Evolutionary conservation across 2,329 filamentous ascomycete genomes (phyloP), one percentile per base, ranked within the genome.

Genomic region (Passalora sequoiae): DNA sequence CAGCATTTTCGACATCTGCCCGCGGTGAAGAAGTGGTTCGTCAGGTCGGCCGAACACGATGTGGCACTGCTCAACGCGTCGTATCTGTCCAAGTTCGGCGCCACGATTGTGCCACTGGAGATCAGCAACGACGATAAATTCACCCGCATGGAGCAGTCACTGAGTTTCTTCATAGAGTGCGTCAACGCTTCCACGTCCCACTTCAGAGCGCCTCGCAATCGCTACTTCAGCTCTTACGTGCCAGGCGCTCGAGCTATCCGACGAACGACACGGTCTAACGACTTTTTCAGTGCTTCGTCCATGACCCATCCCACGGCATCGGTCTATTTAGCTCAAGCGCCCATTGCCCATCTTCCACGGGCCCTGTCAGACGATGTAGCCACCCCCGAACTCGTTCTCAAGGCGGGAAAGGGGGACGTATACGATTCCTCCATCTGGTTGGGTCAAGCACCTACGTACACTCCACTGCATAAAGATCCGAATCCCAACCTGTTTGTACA

Each of bases 401-500:
- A 69, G 5, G 75, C 78, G 1, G 86, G 86, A 0, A 84, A 77
- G 54, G 88, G 87, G 2, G 89, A 96, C 62, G 67, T 96, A n/a
- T 96, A 97, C 62, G 78, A 76, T 56, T 83, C 84, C 0, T 94
- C 86, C 55, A 71, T 97, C 31, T 98, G 91, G 91, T 75, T 97
- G 9, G 92, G 92, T 1, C 72, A 83, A 10, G 80, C 88, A 28
- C 88, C 88, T 0, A 96, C 89, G 0, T 89, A 88, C 56, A 96
- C 92, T 1, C 89, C 92, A 3, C 71, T 95, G 3, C 92, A 98
- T 65, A 79, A 85, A 42, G 92, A 98, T 59, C 92, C 92, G 0
- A 97, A 97, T 58, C 88, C 88, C 0, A 98, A 98, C 60, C 58
- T 96, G 0, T 95, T 97, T 62, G 79, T 86, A 33, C 92, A 98